A percentile compares a stretch with the other conserved stretches of the same genome.
These are phyloP conservation scores for Suhomyces yuchorum DNA, from an alignment of 1,139 yeast species.

Conservation along the genomic window DNA sequence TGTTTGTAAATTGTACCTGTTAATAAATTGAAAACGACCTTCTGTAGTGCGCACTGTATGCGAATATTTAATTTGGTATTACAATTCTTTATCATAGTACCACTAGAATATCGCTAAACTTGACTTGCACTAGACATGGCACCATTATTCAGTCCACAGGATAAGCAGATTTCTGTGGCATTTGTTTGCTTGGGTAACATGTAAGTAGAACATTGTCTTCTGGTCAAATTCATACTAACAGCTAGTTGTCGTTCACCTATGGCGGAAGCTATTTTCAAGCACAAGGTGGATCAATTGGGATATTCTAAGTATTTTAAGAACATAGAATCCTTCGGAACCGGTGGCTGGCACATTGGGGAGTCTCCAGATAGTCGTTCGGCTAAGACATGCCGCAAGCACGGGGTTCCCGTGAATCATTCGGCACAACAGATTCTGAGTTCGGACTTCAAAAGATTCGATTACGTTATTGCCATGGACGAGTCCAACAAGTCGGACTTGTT, in stretches of 20 bases:
- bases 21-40: neutral
- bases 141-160: constrained; percentile 24
- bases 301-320: constrained; percentile 42
- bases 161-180: constrained; percentile 61
- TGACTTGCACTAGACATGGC: no score
- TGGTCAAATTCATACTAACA: neutral
- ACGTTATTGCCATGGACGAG: constrained; percentile 83
- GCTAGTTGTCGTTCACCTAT: constrained; percentile 89
- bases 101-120: no score
- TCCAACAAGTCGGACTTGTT: constrained; percentile 62
- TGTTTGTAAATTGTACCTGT: constrained; percentile 3
- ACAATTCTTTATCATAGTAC: no score
- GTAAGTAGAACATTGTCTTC: constrained; percentile 40
- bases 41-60: neutral
- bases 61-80: no score
- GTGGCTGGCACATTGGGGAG: constrained; percentile 82
- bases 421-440: constrained; percentile 67
- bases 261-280: constrained; percentile 92
- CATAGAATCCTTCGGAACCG: constrained; percentile 89
- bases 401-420: constrained; percentile 71
- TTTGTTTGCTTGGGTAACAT: constrained; percentile 93
- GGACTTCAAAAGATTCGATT: constrained; percentile 76
- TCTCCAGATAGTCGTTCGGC: constrained; percentile 76
- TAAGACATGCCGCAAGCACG: constrained; percentile 66
- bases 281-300: constrained; percentile 56